A percentile compares a stretch with the other conserved stretches of the same genome.
Conservation (phyloP, 768 basidiomycete genomes). For the Termitomyces eurrhizus region DNA sequence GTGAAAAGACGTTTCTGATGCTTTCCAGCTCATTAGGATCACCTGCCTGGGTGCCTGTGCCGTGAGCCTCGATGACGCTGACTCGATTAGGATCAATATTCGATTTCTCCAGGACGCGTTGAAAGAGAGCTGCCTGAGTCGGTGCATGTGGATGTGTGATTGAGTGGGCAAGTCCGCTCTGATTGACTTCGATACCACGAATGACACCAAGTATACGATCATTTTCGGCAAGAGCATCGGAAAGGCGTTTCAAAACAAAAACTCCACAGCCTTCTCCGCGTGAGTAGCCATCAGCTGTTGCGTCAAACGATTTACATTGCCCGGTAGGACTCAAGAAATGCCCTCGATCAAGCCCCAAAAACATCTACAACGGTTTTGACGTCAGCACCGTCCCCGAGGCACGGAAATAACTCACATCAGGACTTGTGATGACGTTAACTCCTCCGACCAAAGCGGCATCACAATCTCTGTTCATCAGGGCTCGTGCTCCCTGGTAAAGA, state of each 20-base stretch:
- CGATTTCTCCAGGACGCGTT: conserved; percentile 39
- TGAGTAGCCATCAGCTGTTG: conserved; percentile 69
- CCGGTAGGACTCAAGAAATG: conserved; percentile 67
- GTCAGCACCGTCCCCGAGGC: neutral
- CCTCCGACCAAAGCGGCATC: conserved; percentile 68
- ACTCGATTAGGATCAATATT: conserved; percentile 43
- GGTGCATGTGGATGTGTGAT: conserved; percentile 71
- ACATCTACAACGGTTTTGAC: conserved; percentile 46
- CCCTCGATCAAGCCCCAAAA: conserved; percentile 60
- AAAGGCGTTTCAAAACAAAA: conserved; percentile 68
- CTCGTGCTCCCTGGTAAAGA: conserved; percentile 65
- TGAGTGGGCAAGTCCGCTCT: conserved; percentile 60
- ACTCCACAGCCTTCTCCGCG: conserved; percentile 68
- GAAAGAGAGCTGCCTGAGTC: conserved; percentile 57
- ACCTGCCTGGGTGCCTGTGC: conserved; percentile 70
- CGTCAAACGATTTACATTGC: conserved; percentile 69
- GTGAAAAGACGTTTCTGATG: conserved; percentile 51
- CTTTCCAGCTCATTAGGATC: conserved; percentile 65
- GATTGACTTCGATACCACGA: conserved; percentile 67
- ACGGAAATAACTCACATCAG: conserved; percentile 48
- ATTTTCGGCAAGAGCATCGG: conserved; percentile 61
- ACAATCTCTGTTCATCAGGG: conserved; percentile 61
- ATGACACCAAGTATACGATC: conserved; percentile 70
- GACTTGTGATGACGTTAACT: conserved; percentile 68
- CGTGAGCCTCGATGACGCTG: conserved; percentile 70